A percentile compares a stretch with the other conserved stretches of the same genome.
phyloP scores from a whole-genome alignment of 2,329 filamentous ascomycete species.

The Penicillium sumatraense region DNA sequence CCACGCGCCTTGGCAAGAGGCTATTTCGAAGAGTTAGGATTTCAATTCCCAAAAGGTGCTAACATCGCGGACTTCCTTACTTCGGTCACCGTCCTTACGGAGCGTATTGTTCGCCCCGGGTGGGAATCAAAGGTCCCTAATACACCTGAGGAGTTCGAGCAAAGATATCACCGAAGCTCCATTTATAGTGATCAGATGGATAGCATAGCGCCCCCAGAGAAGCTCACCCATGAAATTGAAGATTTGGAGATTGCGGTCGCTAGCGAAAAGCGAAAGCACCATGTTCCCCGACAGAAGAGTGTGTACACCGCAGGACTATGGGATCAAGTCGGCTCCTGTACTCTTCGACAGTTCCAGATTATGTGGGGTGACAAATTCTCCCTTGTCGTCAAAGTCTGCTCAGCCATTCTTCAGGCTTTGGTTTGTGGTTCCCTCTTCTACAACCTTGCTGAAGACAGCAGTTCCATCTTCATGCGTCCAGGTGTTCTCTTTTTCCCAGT shows the following conservation, averaged over 20 bases:
- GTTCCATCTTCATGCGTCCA: slow-evolving; percentile 61
- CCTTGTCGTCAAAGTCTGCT: slow-evolving; percentile 51
- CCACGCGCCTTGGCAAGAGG: slow-evolving; percentile 59
- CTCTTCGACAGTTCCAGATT: slow-evolving; percentile 52
- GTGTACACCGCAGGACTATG: slow-evolving; percentile 37
- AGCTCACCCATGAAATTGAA: slow-evolving; percentile 34
- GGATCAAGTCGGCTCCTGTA: slow-evolving; percentile 52
- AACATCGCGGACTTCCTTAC: slow-evolving; percentile 70
- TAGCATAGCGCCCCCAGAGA: slow-evolving; percentile 45
- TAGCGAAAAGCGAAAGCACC: slow-evolving; percentile 36
- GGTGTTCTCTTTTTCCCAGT: slow-evolving; percentile 65
- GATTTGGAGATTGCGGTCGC: slow-evolving; percentile 34
- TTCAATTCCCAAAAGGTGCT: slow-evolving; percentile 63
- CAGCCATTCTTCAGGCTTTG: slow-evolving; percentile 43
- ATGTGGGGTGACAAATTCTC: slow-evolving; percentile 58
- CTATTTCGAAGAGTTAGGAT: slow-evolving; percentile 69
- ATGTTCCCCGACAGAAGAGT: slow-evolving; percentile 35
- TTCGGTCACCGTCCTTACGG: slow-evolving; percentile 62
- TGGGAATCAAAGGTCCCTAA: slow-evolving; percentile 37
- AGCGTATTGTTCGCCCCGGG: slow-evolving; percentile 45
- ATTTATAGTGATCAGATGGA: slow-evolving; percentile 57
- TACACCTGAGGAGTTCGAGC: slow-evolving; percentile 49
- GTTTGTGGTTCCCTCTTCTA: slow-evolving; percentile 57
- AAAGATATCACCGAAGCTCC: slow-evolving; percentile 54
- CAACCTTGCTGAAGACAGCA: slow-evolving; percentile 54